These are phyloP conservation scores for Fereydounia khargensis DNA, from an alignment of 1,284 basidiomycete species.

Conservation along the genomic window DNA sequence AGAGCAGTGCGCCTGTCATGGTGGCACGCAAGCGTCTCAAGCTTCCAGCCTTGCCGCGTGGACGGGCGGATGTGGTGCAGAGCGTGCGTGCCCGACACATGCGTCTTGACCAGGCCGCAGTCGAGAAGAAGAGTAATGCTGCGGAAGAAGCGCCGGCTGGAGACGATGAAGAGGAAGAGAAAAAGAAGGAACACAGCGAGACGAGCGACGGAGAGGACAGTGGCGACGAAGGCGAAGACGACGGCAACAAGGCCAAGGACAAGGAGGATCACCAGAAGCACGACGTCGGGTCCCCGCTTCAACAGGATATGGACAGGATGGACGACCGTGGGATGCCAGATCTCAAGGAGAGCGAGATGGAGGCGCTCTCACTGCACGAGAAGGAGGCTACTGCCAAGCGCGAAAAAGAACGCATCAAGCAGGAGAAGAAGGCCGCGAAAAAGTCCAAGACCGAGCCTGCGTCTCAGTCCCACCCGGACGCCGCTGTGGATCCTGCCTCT, in stretches of 20 bases:
- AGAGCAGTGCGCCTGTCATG: constrained; percentile 87
- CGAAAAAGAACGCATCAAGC: no score
- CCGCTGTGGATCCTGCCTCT: no score
- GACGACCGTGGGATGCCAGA: no score
- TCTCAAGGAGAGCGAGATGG: no score
- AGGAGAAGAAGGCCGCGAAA: no score
- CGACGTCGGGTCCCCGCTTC: no score
- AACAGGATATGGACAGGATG: no score
- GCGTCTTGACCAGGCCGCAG: constrained; percentile 51
- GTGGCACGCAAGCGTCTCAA: constrained; percentile 57
- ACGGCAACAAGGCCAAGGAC: neutral
- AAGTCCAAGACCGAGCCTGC: no score
- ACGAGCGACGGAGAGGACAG: neutral
- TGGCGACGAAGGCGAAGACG: neutral
- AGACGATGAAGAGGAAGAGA: neutral
- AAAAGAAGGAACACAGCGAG: neutral
- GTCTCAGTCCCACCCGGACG: no score
- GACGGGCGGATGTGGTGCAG: constrained; percentile 52
- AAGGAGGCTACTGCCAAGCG: no score
- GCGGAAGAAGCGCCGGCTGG: constrained; percentile 6
- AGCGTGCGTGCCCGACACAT: constrained; percentile 48
- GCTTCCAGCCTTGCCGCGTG: constrained; percentile 48
- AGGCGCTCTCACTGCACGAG: no score
- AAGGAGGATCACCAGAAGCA: neutral
- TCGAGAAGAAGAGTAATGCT: constrained; percentile 42